These are phyloP conservation scores for Bonnemaisonia californica DNA, from an alignment of 31 red algal species.

Conservation along the genomic window DNA sequence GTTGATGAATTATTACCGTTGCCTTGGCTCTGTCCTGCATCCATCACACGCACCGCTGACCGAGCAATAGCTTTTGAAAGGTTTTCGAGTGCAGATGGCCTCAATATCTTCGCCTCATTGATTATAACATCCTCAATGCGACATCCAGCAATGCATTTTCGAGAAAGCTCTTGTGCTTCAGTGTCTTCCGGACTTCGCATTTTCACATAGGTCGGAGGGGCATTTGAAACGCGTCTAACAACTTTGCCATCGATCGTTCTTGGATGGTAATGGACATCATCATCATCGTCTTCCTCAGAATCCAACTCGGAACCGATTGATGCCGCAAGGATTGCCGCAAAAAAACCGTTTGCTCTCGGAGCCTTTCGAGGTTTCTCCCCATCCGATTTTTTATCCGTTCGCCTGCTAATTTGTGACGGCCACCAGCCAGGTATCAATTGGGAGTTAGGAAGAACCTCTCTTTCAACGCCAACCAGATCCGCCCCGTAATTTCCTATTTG, in stretches of 20 bases:
- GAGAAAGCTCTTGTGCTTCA: slow-evolving; percentile 78
- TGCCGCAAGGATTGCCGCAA: slow-evolving; percentile 59
- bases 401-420: slow-evolving; percentile 52
- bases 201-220: slow-evolving; percentile 44
- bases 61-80: slow-evolving; percentile 55
- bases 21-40: slow-evolving; percentile 15
- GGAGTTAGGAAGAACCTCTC: slow-evolving; percentile 21
- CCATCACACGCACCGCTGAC: slow-evolving; percentile 48
- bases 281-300: slow-evolving; percentile 66
- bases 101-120: slow-evolving; percentile 77
- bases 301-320: slow-evolving; percentile 71
- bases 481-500: slow-evolving; percentile 62
- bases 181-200: slow-evolving; percentile 61
- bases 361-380: slow-evolving; percentile 45
- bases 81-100: slow-evolving; percentile 58
- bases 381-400: not conserved
- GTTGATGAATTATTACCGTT: not conserved
- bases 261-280: slow-evolving; percentile 17
- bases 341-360: slow-evolving; percentile 56
- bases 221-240: slow-evolving; percentile 29
- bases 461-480: slow-evolving; percentile 57
- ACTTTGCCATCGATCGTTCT: not conserved
- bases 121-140: slow-evolving; percentile 82
- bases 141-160: slow-evolving; percentile 80
- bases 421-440: slow-evolving; percentile 78